These are phyloP conservation scores for Diaporthe sp. DNA, from an alignment of 2,329 filamentous ascomycete species.

Conservation along the genomic window DNA sequence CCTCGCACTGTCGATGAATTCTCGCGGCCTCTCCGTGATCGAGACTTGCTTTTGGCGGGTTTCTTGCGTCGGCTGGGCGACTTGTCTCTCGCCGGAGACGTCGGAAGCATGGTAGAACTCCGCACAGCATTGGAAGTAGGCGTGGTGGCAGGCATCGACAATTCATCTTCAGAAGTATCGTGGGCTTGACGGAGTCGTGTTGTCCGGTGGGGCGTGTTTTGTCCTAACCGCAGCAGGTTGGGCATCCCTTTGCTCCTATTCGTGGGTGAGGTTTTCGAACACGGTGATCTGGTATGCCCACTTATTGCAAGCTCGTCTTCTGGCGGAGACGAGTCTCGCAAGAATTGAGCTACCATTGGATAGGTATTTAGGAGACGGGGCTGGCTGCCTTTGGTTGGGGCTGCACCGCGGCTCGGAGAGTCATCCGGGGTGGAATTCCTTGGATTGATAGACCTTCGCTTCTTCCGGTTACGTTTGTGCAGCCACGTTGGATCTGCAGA, in stretches of 20 bases:
- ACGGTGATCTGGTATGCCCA: not conserved
- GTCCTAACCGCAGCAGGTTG: not conserved
- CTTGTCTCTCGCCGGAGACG: not conserved
- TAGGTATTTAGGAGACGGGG: not conserved
- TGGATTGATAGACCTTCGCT: constrained; percentile 11
- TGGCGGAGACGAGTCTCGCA: not conserved
- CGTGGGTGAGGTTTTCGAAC: not conserved
- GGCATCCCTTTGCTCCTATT: not conserved
- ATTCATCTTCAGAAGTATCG: constrained; percentile 37
- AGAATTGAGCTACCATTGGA: constrained; percentile 3
- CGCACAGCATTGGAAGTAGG: constrained; percentile 12
- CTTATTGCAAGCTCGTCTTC: constrained; percentile 35
- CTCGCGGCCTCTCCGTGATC: not conserved
- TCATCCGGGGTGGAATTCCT: constrained; percentile 8
- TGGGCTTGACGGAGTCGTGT: not conserved
- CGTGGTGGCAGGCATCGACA: constrained; percentile 35
- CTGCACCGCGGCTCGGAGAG: constrained; percentile 31
- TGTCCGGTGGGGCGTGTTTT: not conserved
- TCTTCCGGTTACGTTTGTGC: constrained; percentile 30
- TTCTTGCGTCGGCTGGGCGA: constrained; percentile 13
- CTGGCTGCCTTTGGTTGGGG: constrained; percentile 9
- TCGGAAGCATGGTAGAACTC: not conserved
- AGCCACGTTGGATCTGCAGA: constrained; percentile 29
- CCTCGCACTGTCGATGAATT: not conserved
- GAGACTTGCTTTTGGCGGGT: not conserved